Evolutionary conservation across 345 rosid genomes (phyloP), one percentile per base, ranked within the genome.

Genomic region (Gossypium arboreum): DNA sequence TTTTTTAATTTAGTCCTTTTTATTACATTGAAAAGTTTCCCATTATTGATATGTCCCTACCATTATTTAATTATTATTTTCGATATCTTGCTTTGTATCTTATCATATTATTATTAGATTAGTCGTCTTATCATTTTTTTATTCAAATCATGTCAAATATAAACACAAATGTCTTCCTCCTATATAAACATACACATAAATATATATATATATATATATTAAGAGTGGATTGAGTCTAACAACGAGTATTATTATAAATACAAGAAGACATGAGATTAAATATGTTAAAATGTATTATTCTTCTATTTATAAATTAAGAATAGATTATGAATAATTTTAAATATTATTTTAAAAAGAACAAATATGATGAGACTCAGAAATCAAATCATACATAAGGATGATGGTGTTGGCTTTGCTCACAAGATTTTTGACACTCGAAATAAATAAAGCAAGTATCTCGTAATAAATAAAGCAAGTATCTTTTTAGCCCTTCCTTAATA

Each of bases 11-110:
- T 18, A 57, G 39, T 57, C n/a, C 18, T 44, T 66, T 67, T 68
- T 22, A 58, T 22, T 13, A 62, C 41, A 66, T 67, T 59, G 52
- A 24, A 45, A 64, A 75, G 77, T 75, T 81, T 76, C 82, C 73
- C 73, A 68, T 74, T 68, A 29, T 20, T 76, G 77, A 57, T 54
- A 69, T 43, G 34, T 64, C 57, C 12, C 8, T 7, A 12, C 16
- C 18, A 20, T 61, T 60, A 34, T 34, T 34, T 34, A 34, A 5
- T 5, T 34, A 34, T 34, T 34, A 34, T 58, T 55, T 17, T 10
- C 43, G 22, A 43, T 8, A 45, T 59, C 22, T 71, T 15, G 41
- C n/a, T 75, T 61, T 51, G 16, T 25, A 27, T 70, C 73, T 8
- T 56, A 25, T 68, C 54, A 18, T 27, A 47, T 51, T 57, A 34